Percentiles rank a stretch among this genome's conserved stretches.
Conservation (phyloP, 2,329 filamentous ascomycete species). For the Cladobotryum protrusum region DNA sequence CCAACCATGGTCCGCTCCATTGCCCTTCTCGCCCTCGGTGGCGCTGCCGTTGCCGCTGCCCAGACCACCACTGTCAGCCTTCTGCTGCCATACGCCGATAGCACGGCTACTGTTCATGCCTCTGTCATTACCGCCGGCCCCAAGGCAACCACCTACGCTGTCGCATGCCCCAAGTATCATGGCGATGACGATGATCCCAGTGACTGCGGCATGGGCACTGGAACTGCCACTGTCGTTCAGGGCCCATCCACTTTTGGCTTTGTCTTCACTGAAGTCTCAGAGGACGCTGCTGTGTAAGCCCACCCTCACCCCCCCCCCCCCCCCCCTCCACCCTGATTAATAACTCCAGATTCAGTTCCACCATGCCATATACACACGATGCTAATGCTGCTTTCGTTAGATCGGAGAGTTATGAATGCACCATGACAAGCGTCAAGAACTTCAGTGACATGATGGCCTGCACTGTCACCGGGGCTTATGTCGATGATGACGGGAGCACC, state of each 20-base stretch:
- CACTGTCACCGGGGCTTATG: not conserved
- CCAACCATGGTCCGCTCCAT: constrained; percentile 16
- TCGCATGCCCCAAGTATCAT: constrained; percentile 18
- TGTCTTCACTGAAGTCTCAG: not conserved
- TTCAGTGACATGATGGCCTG: not conserved
- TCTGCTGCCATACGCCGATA: constrained; percentile 21
- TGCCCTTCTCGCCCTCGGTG: constrained; percentile 19
- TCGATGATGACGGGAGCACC: not conserved
- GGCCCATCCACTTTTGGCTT: constrained; percentile 21
- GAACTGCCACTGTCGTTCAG: constrained; percentile 19
- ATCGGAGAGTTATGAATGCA: too few relatives aligned
- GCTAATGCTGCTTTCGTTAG: too few relatives aligned
- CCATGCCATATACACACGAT: too few relatives aligned
- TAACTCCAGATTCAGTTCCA: not conserved
- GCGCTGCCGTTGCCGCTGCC: constrained; percentile 18
- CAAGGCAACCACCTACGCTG: constrained; percentile 24
- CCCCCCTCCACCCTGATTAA: not conserved
- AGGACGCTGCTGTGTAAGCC: constrained; percentile 2
- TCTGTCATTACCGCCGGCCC: constrained; percentile 6
- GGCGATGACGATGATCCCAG: not conserved
- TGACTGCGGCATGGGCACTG: constrained; percentile 20
- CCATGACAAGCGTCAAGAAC: not conserved
- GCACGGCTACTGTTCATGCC: constrained; percentile 14
- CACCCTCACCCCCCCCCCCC: not conserved
- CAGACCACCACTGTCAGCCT: constrained; percentile 22